Percentiles rank a stretch among this genome's conserved stretches.
phyloP scores from a whole-genome alignment of 139 green algal species.

The Tetradesmus obliquus region DNA sequence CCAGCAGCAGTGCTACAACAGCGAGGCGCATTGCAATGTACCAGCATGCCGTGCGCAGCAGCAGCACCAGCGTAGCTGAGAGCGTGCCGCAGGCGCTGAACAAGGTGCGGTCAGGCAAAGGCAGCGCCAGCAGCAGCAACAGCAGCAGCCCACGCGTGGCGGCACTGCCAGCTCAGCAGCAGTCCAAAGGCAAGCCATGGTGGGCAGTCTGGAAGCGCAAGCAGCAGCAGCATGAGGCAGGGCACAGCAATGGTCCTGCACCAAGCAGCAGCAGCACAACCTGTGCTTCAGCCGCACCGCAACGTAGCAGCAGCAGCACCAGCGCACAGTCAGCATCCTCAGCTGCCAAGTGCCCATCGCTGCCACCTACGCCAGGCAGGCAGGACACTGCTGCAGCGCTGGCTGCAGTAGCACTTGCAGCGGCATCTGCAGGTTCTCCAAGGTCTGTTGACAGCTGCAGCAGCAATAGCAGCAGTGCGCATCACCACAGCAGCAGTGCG shows the following conservation, averaged over 20 bases:
- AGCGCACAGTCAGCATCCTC: not conserved
- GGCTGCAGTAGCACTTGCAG: constrained; percentile 23
- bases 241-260: not conserved
- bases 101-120: not conserved
- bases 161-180: not conserved
- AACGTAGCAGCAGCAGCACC: not conserved
- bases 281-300: not conserved
- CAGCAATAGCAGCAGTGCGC: not conserved
- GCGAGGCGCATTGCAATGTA: not conserved
- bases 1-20: not conserved
- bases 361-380: not conserved
- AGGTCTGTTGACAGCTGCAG: not conserved
- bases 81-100: not conserved
- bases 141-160: not conserved
- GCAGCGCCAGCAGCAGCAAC: constrained; percentile 8
- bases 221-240: not conserved
- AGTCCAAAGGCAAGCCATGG: not conserved
- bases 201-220: constrained; percentile 15
- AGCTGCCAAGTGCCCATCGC: not conserved
- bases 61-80: not conserved
- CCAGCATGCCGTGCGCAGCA: not conserved
- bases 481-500: not conserved
- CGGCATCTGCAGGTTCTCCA: not conserved
- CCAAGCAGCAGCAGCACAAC: not conserved
- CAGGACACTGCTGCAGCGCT: not conserved